Evolutionary conservation across 257 asterid genomes (phyloP), one percentile per base, ranked within the genome.

Genomic region (Lantana camara): DNA sequence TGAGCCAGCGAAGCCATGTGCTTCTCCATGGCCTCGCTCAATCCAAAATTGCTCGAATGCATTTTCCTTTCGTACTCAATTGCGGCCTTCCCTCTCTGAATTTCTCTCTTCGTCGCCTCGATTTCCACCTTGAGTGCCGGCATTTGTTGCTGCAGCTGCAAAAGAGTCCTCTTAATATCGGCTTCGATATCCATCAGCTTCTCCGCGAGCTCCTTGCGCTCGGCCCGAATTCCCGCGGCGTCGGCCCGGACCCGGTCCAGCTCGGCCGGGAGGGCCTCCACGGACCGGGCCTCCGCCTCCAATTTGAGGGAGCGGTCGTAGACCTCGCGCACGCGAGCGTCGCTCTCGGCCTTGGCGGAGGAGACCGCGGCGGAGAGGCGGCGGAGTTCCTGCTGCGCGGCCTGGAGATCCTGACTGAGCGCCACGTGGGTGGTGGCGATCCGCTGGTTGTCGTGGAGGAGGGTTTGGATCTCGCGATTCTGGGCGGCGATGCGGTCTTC

Each of bases 71-170:
- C 96, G 52, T 80, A 68, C 34, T 91, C 92, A 79, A 88, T 68
- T 6, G 98, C 98, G 72, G 82, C 85, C 79, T 96, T 91, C 86
- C 98, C 98, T 73, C 76, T 75, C 42, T 80, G 79, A 21, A 88
- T 70, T 62, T 86, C 95, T 67, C 69, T 73, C n/a, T 69, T 82
- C 84, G 77, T 24, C 7, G 58, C 24, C 54, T 78, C 90, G 59
- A 82, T 75, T 55, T 87, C 96, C 9, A 73, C 76, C 70, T 77
- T 77, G 47, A 93, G 64, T 1, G 35, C 73, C 4, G 83, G 66
- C 56, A 87, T 27, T 27, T 27, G 49, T 32, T 66, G 74, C 72
- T 76, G 75, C 76, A 78, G 64, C 56, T 79, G 82, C 20, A 76
- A 50, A 41, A 64, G 66, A 16, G 59, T 66, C 72, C 41, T 65